A percentile compares a stretch with the other conserved stretches of the same genome.
phyloP scores from a whole-genome alignment of 306 rosid genomes.

The Abrus precatorius region DNA sequence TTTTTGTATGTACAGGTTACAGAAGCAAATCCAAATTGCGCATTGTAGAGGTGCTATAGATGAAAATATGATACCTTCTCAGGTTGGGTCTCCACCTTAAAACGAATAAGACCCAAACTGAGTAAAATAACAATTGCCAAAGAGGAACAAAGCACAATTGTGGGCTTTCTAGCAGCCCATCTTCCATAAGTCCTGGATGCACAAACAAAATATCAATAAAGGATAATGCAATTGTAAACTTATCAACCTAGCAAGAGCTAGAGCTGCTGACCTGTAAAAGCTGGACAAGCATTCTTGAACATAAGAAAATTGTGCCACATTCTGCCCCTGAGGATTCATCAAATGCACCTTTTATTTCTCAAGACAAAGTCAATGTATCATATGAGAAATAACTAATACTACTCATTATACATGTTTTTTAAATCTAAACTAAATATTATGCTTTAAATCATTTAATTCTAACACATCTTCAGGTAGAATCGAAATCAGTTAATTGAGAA shows the following conservation, averaged over 20 bases:
- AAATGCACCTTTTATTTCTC: constrained; percentile 54
- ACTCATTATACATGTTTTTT: constrained; percentile 1
- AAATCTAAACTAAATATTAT: background rate
- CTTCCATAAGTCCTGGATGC: constrained; percentile 80
- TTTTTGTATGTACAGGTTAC: background rate
- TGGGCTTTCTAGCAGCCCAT: constrained; percentile 88
- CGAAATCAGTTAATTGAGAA: constrained; percentile 31
- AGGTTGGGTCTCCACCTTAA: constrained; percentile 91
- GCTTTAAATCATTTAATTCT: constrained; percentile 16
- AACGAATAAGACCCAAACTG: constrained; percentile 77
- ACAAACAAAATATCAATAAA: constrained; percentile 45
- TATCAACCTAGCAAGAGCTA: constrained; percentile 41
- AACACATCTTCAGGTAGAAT: constrained; percentile 10
- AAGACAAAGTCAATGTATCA: constrained; percentile 39
- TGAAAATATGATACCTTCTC: constrained; percentile 73
- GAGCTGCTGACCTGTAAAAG: constrained; percentile 78
- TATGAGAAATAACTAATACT: constrained; percentile 30
- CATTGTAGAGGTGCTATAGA: constrained; percentile 45
- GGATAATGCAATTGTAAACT: constrained; percentile 23
- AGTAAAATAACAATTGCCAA: constrained; percentile 80
- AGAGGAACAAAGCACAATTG: constrained; percentile 77
- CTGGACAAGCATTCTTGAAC: constrained; percentile 80
- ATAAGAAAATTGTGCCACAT: constrained; percentile 63
- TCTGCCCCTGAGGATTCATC: constrained; percentile 53
- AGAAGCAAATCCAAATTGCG: constrained; percentile 34